Evolutionary conservation across 2,329 filamentous ascomycete species (phyloP).

Genomic region (Kalmusia sp.): DNA sequence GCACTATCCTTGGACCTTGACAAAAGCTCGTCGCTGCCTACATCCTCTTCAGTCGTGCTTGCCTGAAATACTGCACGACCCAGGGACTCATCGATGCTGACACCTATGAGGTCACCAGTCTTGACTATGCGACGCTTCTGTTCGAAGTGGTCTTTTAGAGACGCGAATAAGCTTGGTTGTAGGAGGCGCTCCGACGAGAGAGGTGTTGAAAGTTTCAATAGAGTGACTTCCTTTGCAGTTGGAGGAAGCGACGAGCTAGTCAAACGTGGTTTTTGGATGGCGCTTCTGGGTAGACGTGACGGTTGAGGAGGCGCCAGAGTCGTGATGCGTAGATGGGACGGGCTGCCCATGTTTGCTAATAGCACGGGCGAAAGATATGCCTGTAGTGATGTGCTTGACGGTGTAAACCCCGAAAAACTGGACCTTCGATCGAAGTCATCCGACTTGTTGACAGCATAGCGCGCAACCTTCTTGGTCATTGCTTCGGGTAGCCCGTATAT

Average conservation of each 20-base stretch:
- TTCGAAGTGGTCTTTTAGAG: constrained; percentile 88
- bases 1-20: constrained; percentile 53
- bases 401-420: constrained; percentile 55
- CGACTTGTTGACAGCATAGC: constrained; percentile 61
- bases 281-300: constrained; percentile 37
- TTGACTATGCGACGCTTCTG: constrained; percentile 82
- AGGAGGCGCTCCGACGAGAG: constrained; percentile 84
- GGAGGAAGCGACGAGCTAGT: constrained; percentile 61
- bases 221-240: constrained; percentile 77
- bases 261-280: constrained; percentile 53
- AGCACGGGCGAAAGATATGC: constrained; percentile 86
- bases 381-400: constrained; percentile 31
- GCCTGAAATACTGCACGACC: constrained; percentile 82
- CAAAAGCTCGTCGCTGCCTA: constrained; percentile 58
- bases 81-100: constrained; percentile 85
- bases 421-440: constrained; percentile 53
- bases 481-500: constrained; percentile 88
- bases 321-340: constrained; percentile 80
- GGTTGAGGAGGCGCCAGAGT: constrained; percentile 65
- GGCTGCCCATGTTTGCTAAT: constrained; percentile 81
- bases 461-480: constrained; percentile 59
- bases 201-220: constrained; percentile 88
- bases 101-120: constrained; percentile 84
- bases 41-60: constrained; percentile 74
- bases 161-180: constrained; percentile 85